phyloP scores from a whole-genome alignment of 2,329 filamentous ascomycete species.

The Rachicladosporium sp. region DNA sequence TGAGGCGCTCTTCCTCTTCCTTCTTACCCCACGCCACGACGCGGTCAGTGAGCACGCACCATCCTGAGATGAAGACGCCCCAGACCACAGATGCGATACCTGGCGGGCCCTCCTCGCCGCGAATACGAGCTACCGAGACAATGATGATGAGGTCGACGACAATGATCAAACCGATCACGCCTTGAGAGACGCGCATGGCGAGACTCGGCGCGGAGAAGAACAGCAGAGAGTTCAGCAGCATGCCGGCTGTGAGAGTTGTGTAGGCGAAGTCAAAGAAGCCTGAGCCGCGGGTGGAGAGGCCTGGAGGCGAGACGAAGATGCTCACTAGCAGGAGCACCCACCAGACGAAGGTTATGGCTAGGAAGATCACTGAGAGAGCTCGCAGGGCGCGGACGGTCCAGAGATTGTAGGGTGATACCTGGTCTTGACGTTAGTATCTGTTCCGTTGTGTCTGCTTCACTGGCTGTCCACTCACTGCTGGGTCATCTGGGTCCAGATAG shows the following conservation, averaged over 20 bases:
- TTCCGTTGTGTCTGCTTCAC: slow-evolving; percentile 6
- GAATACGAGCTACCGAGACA: slow-evolving; percentile 57
- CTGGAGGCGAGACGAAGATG: slow-evolving; percentile 79
- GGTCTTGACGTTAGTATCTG: slow-evolving; percentile 9
- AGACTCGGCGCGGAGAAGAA: slow-evolving; percentile 83
- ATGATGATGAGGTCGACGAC: slow-evolving; percentile 69
- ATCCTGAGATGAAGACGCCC: slow-evolving; percentile 67
- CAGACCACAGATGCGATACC: slow-evolving; percentile 77
- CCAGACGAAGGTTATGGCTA: slow-evolving; percentile 72
- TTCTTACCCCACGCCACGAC: slow-evolving; percentile 83
- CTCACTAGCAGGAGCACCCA: slow-evolving; percentile 84
- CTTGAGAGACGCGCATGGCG: slow-evolving; percentile 60
- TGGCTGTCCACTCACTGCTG: slow-evolving; percentile 44
- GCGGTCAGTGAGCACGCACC: slow-evolving; percentile 66
- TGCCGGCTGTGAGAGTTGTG: slow-evolving; percentile 63
- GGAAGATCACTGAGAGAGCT: slow-evolving; percentile 64
- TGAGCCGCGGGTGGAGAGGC: slow-evolving; percentile 76
- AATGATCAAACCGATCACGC: slow-evolving; percentile 54
- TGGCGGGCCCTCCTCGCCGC: slow-evolving; percentile 80
- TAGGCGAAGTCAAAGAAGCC: slow-evolving; percentile 84
- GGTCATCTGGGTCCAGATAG: slow-evolving; percentile 67
- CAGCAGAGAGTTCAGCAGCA: slow-evolving; percentile 62
- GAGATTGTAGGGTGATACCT: slow-evolving; percentile 82
- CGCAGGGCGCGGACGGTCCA: slow-evolving; percentile 77
- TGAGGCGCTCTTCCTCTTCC: slow-evolving; percentile 86